Evolutionary conservation across 2,329 filamentous ascomycete genomes (phyloP).

Genomic region (Aspergillus pseudonomiae): DNA sequence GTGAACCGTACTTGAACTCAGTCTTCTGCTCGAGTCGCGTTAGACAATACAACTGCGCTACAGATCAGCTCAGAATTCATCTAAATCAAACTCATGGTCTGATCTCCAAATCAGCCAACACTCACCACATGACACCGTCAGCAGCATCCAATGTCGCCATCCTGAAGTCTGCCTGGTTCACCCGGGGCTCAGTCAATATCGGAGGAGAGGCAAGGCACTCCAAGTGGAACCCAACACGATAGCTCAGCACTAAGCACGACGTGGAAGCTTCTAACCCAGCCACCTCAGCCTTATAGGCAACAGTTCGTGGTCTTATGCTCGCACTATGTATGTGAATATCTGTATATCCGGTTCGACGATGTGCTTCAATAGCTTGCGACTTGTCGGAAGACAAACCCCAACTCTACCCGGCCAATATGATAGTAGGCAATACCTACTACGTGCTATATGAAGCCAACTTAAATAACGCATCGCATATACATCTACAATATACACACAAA

Average conservation of each 20-base stretch:
- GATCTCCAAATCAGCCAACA: background rate
- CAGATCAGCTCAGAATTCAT: background rate
- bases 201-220: background rate
- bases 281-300: slow-evolving; percentile 2
- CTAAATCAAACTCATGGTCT: background rate
- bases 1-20: background rate
- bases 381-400: no score
- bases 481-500: background rate
- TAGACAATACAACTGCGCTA: background rate
- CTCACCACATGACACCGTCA: background rate
- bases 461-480: background rate
- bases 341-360: background rate
- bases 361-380: background rate
- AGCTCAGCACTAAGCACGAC: background rate
- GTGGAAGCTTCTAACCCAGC: background rate
- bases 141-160: background rate
- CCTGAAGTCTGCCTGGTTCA: background rate
- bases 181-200: background rate
- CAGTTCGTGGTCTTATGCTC: background rate
- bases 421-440: background rate
- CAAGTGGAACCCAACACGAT: background rate
- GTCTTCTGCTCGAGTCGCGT: background rate
- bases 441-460: background rate
- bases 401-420: background rate
- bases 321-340: background rate